Evolutionary conservation across 2,329 filamentous ascomycete species (phyloP).

Genomic region (Venturia effusa): DNA sequence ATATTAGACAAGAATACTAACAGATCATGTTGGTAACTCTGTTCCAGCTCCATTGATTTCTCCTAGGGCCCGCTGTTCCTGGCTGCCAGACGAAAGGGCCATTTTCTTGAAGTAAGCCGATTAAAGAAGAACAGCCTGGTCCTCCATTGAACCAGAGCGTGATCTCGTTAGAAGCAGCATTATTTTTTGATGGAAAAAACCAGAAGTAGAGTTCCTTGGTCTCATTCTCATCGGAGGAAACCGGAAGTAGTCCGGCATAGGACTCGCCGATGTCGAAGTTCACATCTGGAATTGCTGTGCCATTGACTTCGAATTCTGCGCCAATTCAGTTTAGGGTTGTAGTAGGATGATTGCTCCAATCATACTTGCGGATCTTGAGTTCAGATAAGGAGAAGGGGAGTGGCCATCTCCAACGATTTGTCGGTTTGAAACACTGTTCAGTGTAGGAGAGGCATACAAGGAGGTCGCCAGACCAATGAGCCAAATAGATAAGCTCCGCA

Average conservation of each 20-base stretch:
- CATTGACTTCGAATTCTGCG: conserved; percentile 26
- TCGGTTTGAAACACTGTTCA: neutral
- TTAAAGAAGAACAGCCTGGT: conserved; percentile 14
- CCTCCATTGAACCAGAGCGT: conserved; percentile 18
- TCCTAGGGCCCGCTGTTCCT: conserved; percentile 30
- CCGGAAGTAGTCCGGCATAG: conserved; percentile 40
- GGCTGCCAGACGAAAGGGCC: conserved; percentile 14
- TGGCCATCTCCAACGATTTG: neutral
- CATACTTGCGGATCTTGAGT: neutral
- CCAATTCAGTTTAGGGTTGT: neutral
- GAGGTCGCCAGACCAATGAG: neutral
- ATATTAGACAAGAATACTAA: neutral
- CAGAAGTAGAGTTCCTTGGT: conserved; percentile 37
- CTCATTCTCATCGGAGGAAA: conserved; percentile 35
- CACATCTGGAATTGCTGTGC: conserved; percentile 36
- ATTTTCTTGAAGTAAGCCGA: conserved; percentile 15
- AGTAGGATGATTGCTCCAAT: neutral
- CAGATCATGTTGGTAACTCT: neutral
- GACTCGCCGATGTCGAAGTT: conserved; percentile 34
- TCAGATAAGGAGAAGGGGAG: neutral
- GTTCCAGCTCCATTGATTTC: conserved; percentile 7
- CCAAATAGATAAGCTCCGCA: neutral
- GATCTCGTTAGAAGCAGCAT: conserved; percentile 15
- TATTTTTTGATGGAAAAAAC: conserved; percentile 39
- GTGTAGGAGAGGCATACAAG: neutral